Conservation (phyloP, 192 early-diverging fungal species). For the Dispira simplex region DNA sequence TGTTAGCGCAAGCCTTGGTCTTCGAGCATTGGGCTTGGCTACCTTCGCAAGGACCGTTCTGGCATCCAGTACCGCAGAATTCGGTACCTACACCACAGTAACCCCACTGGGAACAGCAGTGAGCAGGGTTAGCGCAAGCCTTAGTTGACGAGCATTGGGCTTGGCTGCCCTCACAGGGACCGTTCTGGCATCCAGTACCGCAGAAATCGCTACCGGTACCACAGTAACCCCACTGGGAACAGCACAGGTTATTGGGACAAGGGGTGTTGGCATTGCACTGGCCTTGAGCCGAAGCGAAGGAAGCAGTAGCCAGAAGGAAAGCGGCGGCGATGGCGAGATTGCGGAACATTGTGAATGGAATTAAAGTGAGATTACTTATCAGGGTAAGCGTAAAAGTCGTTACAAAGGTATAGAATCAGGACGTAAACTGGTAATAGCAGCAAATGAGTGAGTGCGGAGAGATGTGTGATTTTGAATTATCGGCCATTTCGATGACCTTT, state of each 20-base stretch:
- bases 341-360: background rate
- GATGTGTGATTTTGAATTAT: no score
- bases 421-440: no score
- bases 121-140: background rate
- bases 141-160: no score
- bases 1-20: background rate
- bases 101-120: slow-evolving; percentile 3
- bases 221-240: background rate
- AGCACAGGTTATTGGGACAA: background rate
- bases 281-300: background rate
- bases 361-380: background rate
- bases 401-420: no score
- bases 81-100: background rate
- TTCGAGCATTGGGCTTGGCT: background rate
- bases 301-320: background rate
- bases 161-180: background rate
- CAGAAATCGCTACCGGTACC: background rate
- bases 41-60: background rate
- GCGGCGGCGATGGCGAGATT: background rate
- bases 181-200: background rate
- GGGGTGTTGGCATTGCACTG: background rate
- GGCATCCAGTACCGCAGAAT: slow-evolving; percentile 12
- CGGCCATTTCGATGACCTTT: no score
- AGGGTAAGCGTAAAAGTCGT: background rate
- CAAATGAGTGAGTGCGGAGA: no score